Evolutionary conservation across 345 rosid species (phyloP).

Genomic region (Turritis glabra): DNA sequence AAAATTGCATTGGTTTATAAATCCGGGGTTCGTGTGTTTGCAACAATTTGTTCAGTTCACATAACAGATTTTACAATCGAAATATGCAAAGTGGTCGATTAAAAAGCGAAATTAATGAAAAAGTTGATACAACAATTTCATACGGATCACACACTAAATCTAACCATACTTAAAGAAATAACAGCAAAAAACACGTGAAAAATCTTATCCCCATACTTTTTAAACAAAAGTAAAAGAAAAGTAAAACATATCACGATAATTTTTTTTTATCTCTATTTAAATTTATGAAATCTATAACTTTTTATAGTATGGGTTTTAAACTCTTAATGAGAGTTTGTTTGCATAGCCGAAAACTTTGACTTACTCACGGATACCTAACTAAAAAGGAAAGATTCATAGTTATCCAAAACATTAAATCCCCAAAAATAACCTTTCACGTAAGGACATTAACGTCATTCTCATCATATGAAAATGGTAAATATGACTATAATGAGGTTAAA

Average conservation of each 20-base stretch:
- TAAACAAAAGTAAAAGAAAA: neutral
- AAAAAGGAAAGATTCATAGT: constrained; percentile 21
- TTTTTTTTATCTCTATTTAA: neutral
- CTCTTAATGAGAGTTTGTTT: constrained; percentile 1
- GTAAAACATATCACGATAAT: constrained; percentile 8
- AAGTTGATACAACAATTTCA: no score
- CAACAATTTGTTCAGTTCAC: no score
- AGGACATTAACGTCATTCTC: no score
- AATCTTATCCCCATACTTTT: neutral
- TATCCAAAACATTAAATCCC: constrained; percentile 30
- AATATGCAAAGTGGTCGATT: no score
- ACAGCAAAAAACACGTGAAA: constrained; percentile 23
- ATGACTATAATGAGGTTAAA: no score
- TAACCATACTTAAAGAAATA: neutral
- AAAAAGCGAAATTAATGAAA: no score
- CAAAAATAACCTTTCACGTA: no score
- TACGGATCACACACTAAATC: neutral
- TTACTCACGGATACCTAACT: neutral
- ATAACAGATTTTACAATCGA: no score
- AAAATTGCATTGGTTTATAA: no score
- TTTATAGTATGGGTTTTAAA: no score
- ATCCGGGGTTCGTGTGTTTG: no score
- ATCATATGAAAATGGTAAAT: no score
- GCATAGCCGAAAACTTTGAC: constrained; percentile 11
- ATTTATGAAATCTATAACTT: neutral